Evolutionary conservation across 768 basidiomycete species (phyloP).

Genomic region (Pulveroboletus sp.): DNA sequence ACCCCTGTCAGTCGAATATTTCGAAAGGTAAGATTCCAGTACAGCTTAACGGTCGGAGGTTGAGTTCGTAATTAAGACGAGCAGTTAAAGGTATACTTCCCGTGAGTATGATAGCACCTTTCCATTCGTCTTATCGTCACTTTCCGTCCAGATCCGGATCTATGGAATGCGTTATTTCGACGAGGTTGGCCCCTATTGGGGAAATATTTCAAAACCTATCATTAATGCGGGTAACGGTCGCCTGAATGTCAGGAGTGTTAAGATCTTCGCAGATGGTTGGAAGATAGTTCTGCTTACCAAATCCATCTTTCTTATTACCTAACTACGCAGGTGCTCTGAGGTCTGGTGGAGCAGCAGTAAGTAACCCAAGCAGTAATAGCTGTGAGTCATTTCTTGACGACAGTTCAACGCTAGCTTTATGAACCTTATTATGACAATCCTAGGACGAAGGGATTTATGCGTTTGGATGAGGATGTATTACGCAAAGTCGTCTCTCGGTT

Average conservation of each 20-base stretch:
- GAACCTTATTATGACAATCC: slow-evolving; percentile 83
- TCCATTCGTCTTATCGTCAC: not conserved
- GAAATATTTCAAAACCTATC: slow-evolving; percentile 54
- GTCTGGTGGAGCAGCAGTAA: slow-evolving; percentile 84
- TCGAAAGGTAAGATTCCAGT: slow-evolving; percentile 46
- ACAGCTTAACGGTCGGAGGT: not conserved
- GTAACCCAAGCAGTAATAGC: slow-evolving; percentile 9
- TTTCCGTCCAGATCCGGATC: slow-evolving; percentile 55
- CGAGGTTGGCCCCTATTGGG: slow-evolving; percentile 67
- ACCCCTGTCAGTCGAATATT: slow-evolving; percentile 68
- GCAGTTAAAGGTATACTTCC: slow-evolving; percentile 58
- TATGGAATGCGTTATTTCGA: slow-evolving; percentile 76
- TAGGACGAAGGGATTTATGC: slow-evolving; percentile 71
- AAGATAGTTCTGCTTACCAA: not conserved
- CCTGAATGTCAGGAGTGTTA: slow-evolving; percentile 69
- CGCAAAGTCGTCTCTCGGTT: slow-evolving; percentile 62
- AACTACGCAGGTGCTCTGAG: slow-evolving; percentile 69
- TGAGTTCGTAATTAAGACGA: slow-evolving; percentile 42
- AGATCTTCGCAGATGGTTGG: slow-evolving; percentile 63
- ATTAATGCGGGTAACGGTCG: slow-evolving; percentile 55
- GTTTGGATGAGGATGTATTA: slow-evolving; percentile 58
- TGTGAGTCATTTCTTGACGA: not conserved
- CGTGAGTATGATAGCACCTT: slow-evolving; percentile 32
- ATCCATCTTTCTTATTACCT: not conserved
- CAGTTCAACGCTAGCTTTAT: slow-evolving; percentile 45